Conservation (phyloP, 345 rosid genomes). For the Ailanthus altissimus region DNA sequence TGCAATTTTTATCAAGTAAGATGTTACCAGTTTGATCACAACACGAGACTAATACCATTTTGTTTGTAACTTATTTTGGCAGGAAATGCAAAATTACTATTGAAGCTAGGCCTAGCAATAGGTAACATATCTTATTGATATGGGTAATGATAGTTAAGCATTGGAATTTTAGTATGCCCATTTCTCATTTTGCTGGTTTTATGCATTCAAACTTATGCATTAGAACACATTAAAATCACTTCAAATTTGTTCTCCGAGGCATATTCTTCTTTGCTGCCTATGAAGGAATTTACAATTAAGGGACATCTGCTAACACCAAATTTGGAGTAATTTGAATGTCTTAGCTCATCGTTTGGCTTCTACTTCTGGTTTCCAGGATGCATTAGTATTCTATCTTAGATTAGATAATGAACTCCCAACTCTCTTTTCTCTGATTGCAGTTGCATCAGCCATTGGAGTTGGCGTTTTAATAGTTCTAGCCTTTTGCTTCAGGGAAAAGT, state of each 20-base stretch:
- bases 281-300: too few relatives aligned
- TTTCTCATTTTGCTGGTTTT: too few relatives aligned
- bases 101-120: constrained; percentile 32
- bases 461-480: neutral
- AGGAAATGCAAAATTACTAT: constrained; percentile 17
- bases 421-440: neutral
- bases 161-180: too few relatives aligned
- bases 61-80: constrained; percentile 14
- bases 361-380: neutral
- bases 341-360: neutral
- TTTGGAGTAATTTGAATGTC: too few relatives aligned
- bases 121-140: constrained; percentile 26
- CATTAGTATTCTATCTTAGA: too few relatives aligned
- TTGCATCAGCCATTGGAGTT: neutral
- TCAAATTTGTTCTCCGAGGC: too few relatives aligned
- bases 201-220: too few relatives aligned
- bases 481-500: neutral
- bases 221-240: too few relatives aligned
- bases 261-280: too few relatives aligned
- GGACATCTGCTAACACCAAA: too few relatives aligned
- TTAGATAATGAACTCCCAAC: neutral
- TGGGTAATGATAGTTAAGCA: neutral
- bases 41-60: neutral
- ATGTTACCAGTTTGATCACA: neutral
- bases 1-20: neutral